A percentile compares a stretch with the other conserved stretches of the same genome.
phyloP scores from a whole-genome alignment of 1,139 yeast genomes.

The Saccharomyces hybrid region DNA sequence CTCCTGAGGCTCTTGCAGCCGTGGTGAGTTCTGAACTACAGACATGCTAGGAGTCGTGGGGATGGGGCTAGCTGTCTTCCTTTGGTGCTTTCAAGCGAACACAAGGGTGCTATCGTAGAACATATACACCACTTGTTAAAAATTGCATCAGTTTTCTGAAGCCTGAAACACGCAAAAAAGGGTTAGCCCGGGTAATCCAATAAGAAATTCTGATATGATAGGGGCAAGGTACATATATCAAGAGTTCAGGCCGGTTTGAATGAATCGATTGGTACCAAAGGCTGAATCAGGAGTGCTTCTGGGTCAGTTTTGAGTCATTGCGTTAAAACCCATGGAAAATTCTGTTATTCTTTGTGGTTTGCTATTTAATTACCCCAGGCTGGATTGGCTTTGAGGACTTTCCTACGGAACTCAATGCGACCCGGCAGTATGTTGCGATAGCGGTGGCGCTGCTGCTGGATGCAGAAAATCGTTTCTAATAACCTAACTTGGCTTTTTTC shows the following conservation, averaged over 20 bases:
- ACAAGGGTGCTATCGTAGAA: background rate
- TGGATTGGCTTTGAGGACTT: too few relatives aligned
- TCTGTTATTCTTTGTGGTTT: too few relatives aligned
- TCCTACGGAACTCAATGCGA: too few relatives aligned
- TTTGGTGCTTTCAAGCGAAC: background rate
- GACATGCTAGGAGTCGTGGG: background rate
- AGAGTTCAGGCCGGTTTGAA: too few relatives aligned
- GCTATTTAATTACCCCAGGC: too few relatives aligned
- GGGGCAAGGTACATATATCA: too few relatives aligned
- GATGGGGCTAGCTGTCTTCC: background rate
- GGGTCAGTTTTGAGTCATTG: too few relatives aligned
- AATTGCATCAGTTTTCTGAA: background rate
- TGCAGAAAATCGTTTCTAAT: background rate
- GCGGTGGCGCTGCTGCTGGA: background rate
- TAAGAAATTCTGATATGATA: too few relatives aligned
- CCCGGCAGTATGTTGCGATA: too few relatives aligned
- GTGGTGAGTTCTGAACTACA: background rate
- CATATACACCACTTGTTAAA: background rate
- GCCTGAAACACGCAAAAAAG: background rate
- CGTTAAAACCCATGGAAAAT: too few relatives aligned
- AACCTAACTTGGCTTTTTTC: background rate
- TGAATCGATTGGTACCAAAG: too few relatives aligned
- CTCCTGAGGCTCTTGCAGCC: background rate
- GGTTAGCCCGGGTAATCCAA: background rate
- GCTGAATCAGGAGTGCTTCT: too few relatives aligned